A percentile compares a stretch with the other conserved stretches of the same genome.
phyloP scores from a whole-genome alignment of 2,329 filamentous ascomycete genomes.

The Furcasterigmium sp. region DNA sequence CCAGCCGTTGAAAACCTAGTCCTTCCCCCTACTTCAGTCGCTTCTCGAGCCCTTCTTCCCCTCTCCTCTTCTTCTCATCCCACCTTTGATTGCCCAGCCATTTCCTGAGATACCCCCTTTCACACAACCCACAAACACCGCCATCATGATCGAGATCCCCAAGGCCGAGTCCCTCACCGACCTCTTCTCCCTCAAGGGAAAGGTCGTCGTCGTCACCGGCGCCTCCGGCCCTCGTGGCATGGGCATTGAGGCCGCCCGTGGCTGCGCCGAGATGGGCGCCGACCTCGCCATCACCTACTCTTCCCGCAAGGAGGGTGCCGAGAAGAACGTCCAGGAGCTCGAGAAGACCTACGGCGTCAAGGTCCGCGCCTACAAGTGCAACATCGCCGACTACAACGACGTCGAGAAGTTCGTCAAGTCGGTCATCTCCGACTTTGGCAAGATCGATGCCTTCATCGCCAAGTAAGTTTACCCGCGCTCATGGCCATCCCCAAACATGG shows the following conservation, averaged over 20 bases:
- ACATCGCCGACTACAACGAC: slow-evolving; percentile 46
- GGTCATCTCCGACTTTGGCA: slow-evolving; percentile 67
- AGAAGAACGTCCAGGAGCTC: slow-evolving; percentile 62
- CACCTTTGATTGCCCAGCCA: not conserved
- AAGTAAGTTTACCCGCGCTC: slow-evolving; percentile 48
- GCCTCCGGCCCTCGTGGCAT: slow-evolving; percentile 66
- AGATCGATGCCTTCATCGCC: slow-evolving; percentile 69
- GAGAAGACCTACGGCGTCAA: slow-evolving; percentile 62
- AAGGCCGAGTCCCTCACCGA: slow-evolving; percentile 53
- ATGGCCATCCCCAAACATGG: not conserved
- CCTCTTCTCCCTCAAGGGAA: slow-evolving; percentile 68
- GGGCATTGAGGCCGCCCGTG: slow-evolving; percentile 64
- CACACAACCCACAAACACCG: slow-evolving; percentile 1
- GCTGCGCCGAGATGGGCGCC: slow-evolving; percentile 65
- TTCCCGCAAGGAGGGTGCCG: slow-evolving; percentile 62
- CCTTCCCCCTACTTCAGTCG: not conserved
- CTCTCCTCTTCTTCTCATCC: not conserved
- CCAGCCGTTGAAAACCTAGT: not conserved
- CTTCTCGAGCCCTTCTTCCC: not conserved
- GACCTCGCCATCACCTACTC: slow-evolving; percentile 69
- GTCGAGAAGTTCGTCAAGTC: slow-evolving; percentile 53
- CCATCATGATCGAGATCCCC: slow-evolving; percentile 53
- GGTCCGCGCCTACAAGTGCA: slow-evolving; percentile 55
- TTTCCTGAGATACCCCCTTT: no score
- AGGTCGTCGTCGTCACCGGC: slow-evolving; percentile 66